phyloP scores from a whole-genome alignment of 78 protist species.

The Pigoraptor vietnamica region DNA sequence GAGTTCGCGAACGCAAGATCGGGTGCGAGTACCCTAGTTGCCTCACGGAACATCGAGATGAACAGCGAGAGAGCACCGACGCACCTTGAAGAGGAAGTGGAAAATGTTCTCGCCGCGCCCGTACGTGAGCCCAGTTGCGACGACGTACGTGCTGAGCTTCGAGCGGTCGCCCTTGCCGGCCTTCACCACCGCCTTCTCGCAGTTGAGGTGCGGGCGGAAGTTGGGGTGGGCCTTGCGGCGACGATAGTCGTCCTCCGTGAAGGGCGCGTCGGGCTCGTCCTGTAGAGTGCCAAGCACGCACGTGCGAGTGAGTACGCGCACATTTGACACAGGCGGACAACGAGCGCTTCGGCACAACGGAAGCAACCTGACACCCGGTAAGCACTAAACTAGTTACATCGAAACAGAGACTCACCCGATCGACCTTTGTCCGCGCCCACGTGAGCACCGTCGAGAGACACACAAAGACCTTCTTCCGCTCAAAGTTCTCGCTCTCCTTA shows the following conservation, averaged over 20 bases:
- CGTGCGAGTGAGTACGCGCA: no score
- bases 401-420: neutral
- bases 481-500: neutral
- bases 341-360: neutral
- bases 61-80: no score
- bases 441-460: constrained; percentile 18
- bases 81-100: constrained; percentile 31
- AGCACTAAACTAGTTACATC: neutral
- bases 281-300: neutral
- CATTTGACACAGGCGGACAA: neutral
- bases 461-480: constrained; percentile 3
- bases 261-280: constrained; percentile 1
- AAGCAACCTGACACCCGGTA: neutral
- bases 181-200: constrained; percentile 32
- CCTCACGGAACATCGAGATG: no score
- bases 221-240: constrained; percentile 42
- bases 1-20: no score
- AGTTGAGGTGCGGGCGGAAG: constrained; percentile 4
- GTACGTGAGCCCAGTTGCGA: constrained; percentile 42
- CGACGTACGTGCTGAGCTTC: neutral
- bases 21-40: no score
- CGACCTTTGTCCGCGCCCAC: constrained; percentile 28
- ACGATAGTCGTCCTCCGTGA: constrained; percentile 44
- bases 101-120: constrained; percentile 45
- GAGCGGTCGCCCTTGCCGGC: neutral